phyloP scores from a whole-genome alignment of 208 protist species.

The Trypanosoma congolense region DNA sequence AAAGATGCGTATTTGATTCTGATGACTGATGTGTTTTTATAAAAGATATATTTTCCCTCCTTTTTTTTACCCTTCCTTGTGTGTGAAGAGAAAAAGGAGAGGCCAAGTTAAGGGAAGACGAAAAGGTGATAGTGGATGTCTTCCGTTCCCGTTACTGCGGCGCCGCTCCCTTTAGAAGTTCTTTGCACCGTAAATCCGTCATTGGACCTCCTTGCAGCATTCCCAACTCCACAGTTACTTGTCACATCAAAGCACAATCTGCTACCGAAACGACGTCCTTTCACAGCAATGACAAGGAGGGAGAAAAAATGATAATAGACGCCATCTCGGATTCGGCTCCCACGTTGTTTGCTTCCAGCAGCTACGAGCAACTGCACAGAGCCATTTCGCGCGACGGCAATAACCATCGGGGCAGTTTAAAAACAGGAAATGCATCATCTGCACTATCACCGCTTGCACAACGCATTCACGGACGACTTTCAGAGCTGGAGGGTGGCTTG shows the following conservation, averaged over 20 bases:
- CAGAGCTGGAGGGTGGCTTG: constrained; percentile 8
- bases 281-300: not conserved
- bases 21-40: no score
- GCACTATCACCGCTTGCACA: constrained; percentile 17
- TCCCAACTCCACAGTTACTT: constrained; percentile 21
- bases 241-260: not conserved
- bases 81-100: no score
- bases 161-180: constrained; percentile 15
- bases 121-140: constrained; percentile 15
- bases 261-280: not conserved
- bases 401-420: not conserved
- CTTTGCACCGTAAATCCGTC: constrained; percentile 12
- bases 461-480: constrained; percentile 15
- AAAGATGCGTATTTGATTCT: no score
- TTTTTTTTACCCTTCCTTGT: no score
- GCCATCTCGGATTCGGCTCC: constrained; percentile 8
- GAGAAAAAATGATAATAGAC: constrained; percentile 1
- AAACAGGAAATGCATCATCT: not conserved
- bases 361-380: constrained; percentile 15
- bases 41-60: no score
- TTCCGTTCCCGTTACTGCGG: constrained; percentile 3
- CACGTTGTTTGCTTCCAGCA: constrained; percentile 13
- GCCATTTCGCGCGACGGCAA: not conserved
- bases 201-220: constrained; percentile 19
- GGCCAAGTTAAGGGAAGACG: no score